Evolutionary conservation across 2,329 filamentous ascomycete genomes (phyloP).

Genomic region (Paracamarosporium sp.): DNA sequence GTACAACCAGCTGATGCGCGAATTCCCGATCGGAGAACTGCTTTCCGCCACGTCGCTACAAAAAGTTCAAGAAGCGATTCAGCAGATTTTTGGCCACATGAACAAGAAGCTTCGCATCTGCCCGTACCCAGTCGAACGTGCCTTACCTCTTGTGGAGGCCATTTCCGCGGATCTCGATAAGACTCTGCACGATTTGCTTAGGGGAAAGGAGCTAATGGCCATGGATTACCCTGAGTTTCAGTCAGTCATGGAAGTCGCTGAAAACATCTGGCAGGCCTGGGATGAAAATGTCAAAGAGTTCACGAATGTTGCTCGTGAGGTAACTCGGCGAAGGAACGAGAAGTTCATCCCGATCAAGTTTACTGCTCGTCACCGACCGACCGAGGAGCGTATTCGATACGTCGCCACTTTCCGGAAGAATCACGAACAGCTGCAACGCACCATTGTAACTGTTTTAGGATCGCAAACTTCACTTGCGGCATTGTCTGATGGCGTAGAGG

Average conservation of each 20-base stretch:
- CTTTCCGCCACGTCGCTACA: conserved; percentile 87
- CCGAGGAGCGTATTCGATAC: conserved; percentile 90
- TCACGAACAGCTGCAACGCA: conserved; percentile 95
- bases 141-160: conserved; percentile 91
- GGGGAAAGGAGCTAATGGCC: conserved; percentile 87
- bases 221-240: conserved; percentile 92
- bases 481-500: conserved; percentile 35
- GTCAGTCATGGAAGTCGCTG: conserved; percentile 80
- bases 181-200: conserved; percentile 82
- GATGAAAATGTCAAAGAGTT: conserved; percentile 98
- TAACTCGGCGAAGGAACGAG: conserved; percentile 90
- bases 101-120: conserved; percentile 98
- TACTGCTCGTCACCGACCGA: conserved; percentile 81
- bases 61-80: conserved; percentile 88
- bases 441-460: conserved; percentile 95
- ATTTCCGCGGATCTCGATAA: conserved; percentile 93
- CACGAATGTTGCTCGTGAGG: conserved; percentile 94
- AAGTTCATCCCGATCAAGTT: conserved; percentile 99
- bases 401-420: conserved; percentile 95
- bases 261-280: conserved; percentile 89
- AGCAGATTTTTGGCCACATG: conserved; percentile 89
- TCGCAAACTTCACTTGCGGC: conserved; percentile 60
- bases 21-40: conserved; percentile 94
- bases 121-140: conserved; percentile 90
- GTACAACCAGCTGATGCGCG: conserved; percentile 98